A percentile compares a stretch with the other conserved stretches of the same genome.
These are phyloP conservation scores for Setaria italica DNA, from an alignment of 202 grass and related monocot species.

Conservation along the genomic window DNA sequence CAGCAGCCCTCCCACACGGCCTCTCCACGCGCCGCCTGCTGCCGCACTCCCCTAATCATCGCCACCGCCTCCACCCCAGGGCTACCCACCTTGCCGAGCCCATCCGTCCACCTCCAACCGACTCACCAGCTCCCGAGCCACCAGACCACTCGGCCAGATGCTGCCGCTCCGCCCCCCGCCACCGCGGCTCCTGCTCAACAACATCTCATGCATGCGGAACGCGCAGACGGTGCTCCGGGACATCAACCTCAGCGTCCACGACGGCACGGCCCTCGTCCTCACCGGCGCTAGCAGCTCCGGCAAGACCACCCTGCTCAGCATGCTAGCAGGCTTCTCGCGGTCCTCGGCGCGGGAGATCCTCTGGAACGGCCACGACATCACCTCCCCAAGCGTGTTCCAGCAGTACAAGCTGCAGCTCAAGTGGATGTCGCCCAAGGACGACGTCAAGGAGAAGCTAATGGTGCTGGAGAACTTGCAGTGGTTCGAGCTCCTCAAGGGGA, in stretches of 20 bases:
- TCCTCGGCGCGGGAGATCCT: constrained; percentile 84
- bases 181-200: constrained; percentile 79
- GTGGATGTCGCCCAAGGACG: constrained; percentile 89
- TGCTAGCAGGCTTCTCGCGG: constrained; percentile 87
- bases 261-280: constrained; percentile 81
- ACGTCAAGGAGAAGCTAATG: constrained; percentile 81
- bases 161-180: constrained; percentile 55
- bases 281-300: constrained; percentile 93
- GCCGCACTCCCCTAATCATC: background rate
- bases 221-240: constrained; percentile 87
- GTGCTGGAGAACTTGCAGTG: constrained; percentile 96
- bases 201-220: constrained; percentile 94
- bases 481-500: constrained; percentile 96
- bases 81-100: background rate
- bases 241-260: constrained; percentile 85
- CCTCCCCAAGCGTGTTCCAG: constrained; percentile 83
- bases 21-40: constrained; percentile 12
- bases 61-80: background rate
- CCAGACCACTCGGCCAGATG: constrained; percentile 36
- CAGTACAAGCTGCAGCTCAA: constrained; percentile 97
- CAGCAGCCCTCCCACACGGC: background rate
- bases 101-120: background rate
- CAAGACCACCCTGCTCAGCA: constrained; percentile 87
- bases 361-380: constrained; percentile 92
- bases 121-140: background rate